Conservation (phyloP, 306 rosid species). For the Prunus salicina region DNA sequence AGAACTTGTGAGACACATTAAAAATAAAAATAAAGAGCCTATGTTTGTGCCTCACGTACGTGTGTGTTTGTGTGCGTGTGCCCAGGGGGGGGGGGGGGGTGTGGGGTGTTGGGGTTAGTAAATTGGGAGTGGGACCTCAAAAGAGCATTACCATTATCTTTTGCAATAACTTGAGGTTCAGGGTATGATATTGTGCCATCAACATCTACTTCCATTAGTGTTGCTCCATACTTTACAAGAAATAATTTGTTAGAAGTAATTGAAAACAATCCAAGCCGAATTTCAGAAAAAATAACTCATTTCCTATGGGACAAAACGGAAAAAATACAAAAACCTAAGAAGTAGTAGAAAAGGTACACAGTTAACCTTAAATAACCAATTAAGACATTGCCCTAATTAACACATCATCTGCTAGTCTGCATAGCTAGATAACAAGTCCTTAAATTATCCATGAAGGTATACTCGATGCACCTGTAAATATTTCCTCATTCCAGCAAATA, state of each 20-base stretch:
- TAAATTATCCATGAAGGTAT: not conserved
- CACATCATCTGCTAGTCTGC: no score
- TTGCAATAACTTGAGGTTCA: slow-evolving; percentile 44
- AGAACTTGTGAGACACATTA: not conserved
- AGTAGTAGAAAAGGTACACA: no score
- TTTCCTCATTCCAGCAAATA: not conserved
- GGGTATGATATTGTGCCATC: slow-evolving; percentile 77
- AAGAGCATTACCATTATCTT: slow-evolving; percentile 54
- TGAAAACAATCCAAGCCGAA: not conserved
- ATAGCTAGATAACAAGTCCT: not conserved
- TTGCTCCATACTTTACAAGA: slow-evolving; percentile 59
- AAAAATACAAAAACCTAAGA: no score
- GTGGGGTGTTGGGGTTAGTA: no score
- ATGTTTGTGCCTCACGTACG: no score
- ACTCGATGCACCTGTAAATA: not conserved
- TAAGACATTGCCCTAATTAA: no score
- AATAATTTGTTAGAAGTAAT: slow-evolving; percentile 2
- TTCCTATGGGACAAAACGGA: no score
- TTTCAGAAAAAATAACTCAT: not conserved
- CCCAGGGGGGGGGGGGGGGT: no score
- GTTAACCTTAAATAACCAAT: no score
- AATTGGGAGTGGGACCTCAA: not conserved
- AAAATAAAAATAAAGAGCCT: no score
- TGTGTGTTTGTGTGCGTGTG: no score
- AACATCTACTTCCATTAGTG: slow-evolving; percentile 71